These are phyloP conservation scores for Starmerella roubikii DNA, from an alignment of 805 yeast species.

Conservation along the genomic window DNA sequence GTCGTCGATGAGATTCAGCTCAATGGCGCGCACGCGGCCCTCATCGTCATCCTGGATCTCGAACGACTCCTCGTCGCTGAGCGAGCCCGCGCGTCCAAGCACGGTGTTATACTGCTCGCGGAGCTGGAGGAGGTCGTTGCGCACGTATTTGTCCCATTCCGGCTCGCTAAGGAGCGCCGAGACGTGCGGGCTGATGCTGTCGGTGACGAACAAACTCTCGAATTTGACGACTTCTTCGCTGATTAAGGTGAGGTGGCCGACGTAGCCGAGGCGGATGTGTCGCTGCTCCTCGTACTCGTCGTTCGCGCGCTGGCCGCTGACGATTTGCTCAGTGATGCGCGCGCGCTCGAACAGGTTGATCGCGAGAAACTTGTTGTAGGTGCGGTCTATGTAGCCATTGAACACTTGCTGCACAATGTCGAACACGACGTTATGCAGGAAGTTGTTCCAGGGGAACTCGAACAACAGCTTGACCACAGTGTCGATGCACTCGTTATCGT, in stretches of 20 bases:
- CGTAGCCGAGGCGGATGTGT: conserved; percentile 71
- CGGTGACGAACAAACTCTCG: conserved; percentile 44
- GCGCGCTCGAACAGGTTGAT: conserved; percentile 59
- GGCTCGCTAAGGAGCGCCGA: conserved; percentile 36
- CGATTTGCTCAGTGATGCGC: conserved; percentile 41
- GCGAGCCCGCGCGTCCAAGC: conserved; percentile 47
- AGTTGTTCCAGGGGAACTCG: conserved; percentile 90
- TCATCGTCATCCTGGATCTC: conserved; percentile 23
- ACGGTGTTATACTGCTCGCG: conserved; percentile 90
- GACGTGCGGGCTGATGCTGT: conserved; percentile 41
- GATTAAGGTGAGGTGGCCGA: conserved; percentile 91
- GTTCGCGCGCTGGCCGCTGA: conserved; percentile 48
- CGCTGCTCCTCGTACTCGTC: conserved; percentile 44
- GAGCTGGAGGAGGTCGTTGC: conserved; percentile 69
- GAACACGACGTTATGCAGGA: conserved; percentile 91
- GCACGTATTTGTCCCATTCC: conserved; percentile 73
- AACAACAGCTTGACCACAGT: conserved; percentile 65
- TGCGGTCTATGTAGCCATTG: conserved; percentile 73
- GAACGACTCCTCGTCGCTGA: conserved; percentile 24
- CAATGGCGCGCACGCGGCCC: conserved; percentile 6
- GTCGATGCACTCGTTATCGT: conserved; percentile 57
- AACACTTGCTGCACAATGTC: conserved; percentile 90
- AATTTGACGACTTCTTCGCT: conserved; percentile 95
- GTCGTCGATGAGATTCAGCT: conserved; percentile 23
- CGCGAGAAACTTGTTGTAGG: conserved; percentile 67